Evolutionary conservation across 2,329 filamentous ascomycete species (phyloP).

Genomic region (Lasiodiplodia gonubiensis): DNA sequence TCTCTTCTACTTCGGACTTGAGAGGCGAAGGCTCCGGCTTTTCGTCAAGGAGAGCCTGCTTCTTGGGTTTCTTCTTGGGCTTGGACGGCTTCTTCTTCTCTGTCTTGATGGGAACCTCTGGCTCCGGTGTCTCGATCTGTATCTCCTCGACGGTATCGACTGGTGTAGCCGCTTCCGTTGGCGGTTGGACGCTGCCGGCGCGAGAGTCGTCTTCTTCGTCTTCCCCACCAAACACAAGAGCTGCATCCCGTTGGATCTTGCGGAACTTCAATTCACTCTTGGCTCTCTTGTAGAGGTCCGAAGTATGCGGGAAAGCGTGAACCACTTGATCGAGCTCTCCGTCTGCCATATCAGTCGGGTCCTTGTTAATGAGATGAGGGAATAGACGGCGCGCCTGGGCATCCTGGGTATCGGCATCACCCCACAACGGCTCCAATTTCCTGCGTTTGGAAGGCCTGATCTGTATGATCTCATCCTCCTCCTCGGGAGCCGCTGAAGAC

Average conservation of each 20-base stretch:
- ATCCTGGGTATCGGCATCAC: constrained; percentile 56
- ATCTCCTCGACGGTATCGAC: constrained; percentile 49
- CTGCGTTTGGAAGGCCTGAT: constrained; percentile 53
- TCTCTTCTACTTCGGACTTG: constrained; percentile 47
- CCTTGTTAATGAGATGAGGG: constrained; percentile 57
- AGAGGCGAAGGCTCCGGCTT: constrained; percentile 54
- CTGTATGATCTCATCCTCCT: constrained; percentile 55
- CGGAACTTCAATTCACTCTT: constrained; percentile 66
- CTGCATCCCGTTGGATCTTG: constrained; percentile 84
- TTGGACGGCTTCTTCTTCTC: constrained; percentile 56
- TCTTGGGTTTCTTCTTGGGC: constrained; percentile 76
- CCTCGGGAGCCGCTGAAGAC: constrained; percentile 57
- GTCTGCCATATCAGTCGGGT: constrained; percentile 74
- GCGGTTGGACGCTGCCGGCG: constrained; percentile 41
- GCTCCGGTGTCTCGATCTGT: constrained; percentile 44
- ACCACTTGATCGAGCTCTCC: constrained; percentile 63
- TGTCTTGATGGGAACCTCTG: constrained; percentile 37
- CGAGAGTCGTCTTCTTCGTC: constrained; percentile 57
- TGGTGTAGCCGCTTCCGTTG: constrained; percentile 55
- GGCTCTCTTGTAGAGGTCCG: constrained; percentile 77
- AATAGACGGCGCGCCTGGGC: constrained; percentile 53
- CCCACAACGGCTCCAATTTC: constrained; percentile 53
- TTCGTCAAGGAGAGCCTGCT: constrained; percentile 73
- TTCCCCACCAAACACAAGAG: constrained; percentile 75
- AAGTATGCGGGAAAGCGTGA: constrained; percentile 60